Conservation (phyloP, 768 basidiomycete species). For the Tulasnella sp. region DNA sequence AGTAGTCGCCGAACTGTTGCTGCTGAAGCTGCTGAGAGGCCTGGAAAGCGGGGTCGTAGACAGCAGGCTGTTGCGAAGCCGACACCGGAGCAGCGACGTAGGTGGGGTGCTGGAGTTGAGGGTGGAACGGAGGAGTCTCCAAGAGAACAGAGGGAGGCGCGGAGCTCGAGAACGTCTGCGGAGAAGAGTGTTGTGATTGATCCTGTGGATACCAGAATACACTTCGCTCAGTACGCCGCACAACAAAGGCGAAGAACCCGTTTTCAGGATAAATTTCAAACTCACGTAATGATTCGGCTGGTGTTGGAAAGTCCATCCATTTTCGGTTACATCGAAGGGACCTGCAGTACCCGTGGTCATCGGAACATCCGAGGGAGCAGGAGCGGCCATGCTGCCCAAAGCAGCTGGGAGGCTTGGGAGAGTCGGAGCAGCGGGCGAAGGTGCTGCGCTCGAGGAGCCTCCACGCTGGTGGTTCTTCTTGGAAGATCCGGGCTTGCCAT, state of each 20-base stretch:
- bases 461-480: constrained; percentile 7
- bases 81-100: not conserved
- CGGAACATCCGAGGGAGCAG: not conserved
- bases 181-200: constrained; percentile 21
- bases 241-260: not conserved
- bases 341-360: constrained; percentile 6
- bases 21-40: constrained; percentile 10
- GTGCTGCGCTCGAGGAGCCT: constrained; percentile 5
- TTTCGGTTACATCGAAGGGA: not conserved
- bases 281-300: constrained; percentile 18
- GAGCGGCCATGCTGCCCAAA: not conserved
- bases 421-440: constrained; percentile 17
- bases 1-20: constrained; percentile 21
- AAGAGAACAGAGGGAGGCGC: constrained; percentile 22
- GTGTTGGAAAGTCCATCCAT: constrained; percentile 10
- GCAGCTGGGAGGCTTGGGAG: constrained; percentile 21
- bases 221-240: not conserved
- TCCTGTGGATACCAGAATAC: not conserved
- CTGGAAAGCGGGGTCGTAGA: constrained; percentile 4
- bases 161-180: constrained; percentile 24
- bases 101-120: constrained; percentile 18
- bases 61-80: constrained; percentile 13
- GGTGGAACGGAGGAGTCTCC: constrained; percentile 26
- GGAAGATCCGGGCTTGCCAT: constrained; percentile 10
- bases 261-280: not conserved